phyloP scores from a whole-genome alignment of 225 moss, liverwort and hornwort species.

The Marchantia paleacea region DNA sequence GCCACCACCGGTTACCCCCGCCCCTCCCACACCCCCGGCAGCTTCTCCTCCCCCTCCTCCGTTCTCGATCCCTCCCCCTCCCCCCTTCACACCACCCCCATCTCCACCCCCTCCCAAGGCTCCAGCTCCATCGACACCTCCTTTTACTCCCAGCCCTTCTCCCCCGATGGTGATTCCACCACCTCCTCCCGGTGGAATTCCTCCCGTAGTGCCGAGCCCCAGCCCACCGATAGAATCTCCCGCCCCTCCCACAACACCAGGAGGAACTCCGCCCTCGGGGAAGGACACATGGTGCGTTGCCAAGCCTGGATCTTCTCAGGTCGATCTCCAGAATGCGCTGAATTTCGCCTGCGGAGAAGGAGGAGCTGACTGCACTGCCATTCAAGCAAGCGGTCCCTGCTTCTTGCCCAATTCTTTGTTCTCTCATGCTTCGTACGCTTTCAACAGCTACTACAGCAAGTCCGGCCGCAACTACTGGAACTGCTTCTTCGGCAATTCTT shows the following conservation, averaged over 20 bases:
- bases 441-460: constrained; percentile 62
- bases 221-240: background rate
- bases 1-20: background rate
- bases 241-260: background rate
- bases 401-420: constrained; percentile 52
- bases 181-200: constrained; percentile 1
- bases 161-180: background rate
- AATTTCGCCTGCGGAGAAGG: constrained; percentile 77
- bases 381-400: constrained; percentile 58
- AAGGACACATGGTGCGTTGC: constrained; percentile 66
- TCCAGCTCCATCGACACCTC: background rate
- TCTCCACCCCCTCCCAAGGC: constrained; percentile 13
- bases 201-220: constrained; percentile 13
- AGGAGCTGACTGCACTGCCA: constrained; percentile 57
- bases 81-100: constrained; percentile 6
- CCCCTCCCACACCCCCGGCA: constrained; percentile 14
- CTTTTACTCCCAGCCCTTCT: constrained; percentile 6
- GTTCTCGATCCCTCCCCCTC: background rate
- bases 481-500: constrained; percentile 74
- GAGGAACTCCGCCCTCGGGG: constrained; percentile 11
- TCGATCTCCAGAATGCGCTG: constrained; percentile 51
- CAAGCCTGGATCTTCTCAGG: constrained; percentile 51
- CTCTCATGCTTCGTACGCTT: constrained; percentile 76
- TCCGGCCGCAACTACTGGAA: constrained; percentile 89
- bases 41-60: constrained; percentile 15